These are phyloP conservation scores for Linaria vulgaris DNA, from an alignment of 257 asterid genomes.

Conservation along the genomic window DNA sequence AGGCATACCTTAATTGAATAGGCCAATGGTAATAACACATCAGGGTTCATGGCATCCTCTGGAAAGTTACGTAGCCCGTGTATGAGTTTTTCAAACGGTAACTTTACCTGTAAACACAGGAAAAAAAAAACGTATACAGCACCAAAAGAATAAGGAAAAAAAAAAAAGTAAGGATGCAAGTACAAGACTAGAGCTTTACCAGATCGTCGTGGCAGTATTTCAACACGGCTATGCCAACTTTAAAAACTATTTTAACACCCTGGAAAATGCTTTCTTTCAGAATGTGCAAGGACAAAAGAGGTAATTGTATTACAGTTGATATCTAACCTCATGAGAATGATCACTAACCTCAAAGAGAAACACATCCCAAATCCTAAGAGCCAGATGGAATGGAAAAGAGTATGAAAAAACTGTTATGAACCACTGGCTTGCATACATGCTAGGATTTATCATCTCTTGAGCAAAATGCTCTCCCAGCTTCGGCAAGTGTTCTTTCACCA, in stretches of 20 bases:
- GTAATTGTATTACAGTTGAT: conserved; percentile 11
- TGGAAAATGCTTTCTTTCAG: conserved; percentile 29
- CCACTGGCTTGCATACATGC: conserved; percentile 99
- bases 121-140: background rate
- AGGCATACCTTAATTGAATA: conserved; percentile 71
- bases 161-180: conserved; percentile 5
- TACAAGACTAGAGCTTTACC: conserved; percentile 41
- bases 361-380: conserved; percentile 98
- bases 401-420: conserved; percentile 95
- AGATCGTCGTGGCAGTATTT: conserved; percentile 93
- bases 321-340: conserved; percentile 45
- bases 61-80: conserved; percentile 89
- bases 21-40: conserved; percentile 82
- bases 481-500: conserved; percentile 72
- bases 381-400: conserved; percentile 94
- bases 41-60: conserved; percentile 94
- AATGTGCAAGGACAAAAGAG: conserved; percentile 21
- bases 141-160: background rate
- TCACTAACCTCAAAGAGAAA: conserved; percentile 84
- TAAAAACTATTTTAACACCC: conserved; percentile 90
- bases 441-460: conserved; percentile 91
- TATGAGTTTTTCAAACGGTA: conserved; percentile 92
- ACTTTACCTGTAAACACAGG: conserved; percentile 54
- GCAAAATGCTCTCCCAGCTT: conserved; percentile 87
- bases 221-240: conserved; percentile 88